phyloP scores from a whole-genome alignment of 1,139 yeast species.

The Geotrichum candidum region DNA sequence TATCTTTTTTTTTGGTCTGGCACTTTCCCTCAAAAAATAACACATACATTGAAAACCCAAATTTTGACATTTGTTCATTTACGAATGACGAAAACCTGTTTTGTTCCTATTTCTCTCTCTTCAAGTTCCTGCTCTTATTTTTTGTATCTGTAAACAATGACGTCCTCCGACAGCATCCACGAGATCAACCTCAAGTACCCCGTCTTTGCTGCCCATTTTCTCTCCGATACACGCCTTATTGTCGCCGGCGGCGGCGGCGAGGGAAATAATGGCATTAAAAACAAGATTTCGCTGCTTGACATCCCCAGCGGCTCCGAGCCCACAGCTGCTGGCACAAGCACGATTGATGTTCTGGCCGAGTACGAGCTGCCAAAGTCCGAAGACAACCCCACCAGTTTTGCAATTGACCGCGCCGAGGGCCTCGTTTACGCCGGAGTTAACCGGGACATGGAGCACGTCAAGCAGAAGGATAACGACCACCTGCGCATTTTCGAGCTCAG shows the following conservation, averaged over 20 bases:
- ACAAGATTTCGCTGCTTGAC: conserved; percentile 47
- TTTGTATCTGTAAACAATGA: background rate
- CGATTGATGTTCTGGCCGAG: conserved; percentile 21
- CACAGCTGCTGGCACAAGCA: conserved; percentile 6
- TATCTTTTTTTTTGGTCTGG: background rate
- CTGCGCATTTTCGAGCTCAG: conserved; percentile 57
- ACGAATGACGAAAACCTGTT: background rate
- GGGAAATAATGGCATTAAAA: conserved; percentile 81
- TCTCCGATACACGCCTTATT: conserved; percentile 54
- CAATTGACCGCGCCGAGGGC: conserved; percentile 19
- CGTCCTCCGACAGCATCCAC: background rate
- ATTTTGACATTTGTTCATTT: background rate
- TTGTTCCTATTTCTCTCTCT: background rate
- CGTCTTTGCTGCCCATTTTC: conserved; percentile 68
- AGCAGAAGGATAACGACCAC: conserved; percentile 41
- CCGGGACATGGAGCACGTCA: background rate
- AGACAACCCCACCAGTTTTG: conserved; percentile 36
- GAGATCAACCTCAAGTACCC: conserved; percentile 64
- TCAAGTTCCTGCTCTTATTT: background rate
- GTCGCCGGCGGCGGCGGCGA: conserved; percentile 96
- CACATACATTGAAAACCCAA: background rate
- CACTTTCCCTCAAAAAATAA: too few relatives aligned
- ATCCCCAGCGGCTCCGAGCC: conserved; percentile 1
- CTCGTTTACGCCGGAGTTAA: conserved; percentile 15
- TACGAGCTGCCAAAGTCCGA: conserved; percentile 25